These are phyloP conservation scores for Daedaleopsis nitida DNA, from an alignment of 768 basidiomycete genomes.

Conservation along the genomic window DNA sequence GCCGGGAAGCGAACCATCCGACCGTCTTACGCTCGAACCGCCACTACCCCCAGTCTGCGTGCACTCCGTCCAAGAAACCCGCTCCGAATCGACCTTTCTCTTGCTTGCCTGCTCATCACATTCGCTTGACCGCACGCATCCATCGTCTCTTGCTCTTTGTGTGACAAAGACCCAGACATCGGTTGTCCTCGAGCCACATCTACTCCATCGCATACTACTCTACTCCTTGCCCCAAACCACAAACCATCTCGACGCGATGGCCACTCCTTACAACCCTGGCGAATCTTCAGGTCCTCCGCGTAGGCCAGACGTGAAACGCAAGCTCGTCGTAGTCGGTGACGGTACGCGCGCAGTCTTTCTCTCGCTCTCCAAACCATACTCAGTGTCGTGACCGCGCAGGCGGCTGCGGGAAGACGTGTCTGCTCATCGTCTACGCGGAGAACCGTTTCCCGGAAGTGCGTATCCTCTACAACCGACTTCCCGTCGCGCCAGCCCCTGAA, in stretches of 20 bases:
- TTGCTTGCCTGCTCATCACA: not conserved
- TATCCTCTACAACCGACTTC: constrained; percentile 20
- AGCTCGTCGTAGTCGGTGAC: constrained; percentile 87
- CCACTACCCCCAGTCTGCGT: not conserved
- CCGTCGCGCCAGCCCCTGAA: not conserved
- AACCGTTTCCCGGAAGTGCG: constrained; percentile 94
- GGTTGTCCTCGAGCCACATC: not conserved
- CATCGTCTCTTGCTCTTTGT: not conserved
- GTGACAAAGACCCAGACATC: not conserved
- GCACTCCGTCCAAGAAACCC: not conserved
- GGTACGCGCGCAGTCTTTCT: constrained; percentile 50
- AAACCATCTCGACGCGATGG: constrained; percentile 4
- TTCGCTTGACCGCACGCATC: not conserved
- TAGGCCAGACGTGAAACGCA: constrained; percentile 81
- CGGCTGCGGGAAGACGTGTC: constrained; percentile 92
- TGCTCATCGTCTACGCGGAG: constrained; percentile 95
- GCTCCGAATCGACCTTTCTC: not conserved
- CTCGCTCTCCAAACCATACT: not conserved
- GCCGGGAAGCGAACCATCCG: not conserved
- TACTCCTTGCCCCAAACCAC: not conserved
- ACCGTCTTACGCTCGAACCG: constrained; percentile 16
- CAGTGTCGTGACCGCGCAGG: constrained; percentile 40
- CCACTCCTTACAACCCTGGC: constrained; percentile 19
- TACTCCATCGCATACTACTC: not conserved
- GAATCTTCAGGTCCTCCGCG: constrained; percentile 32